phyloP scores from a whole-genome alignment of 805 yeast species.

The Isabelozyma heimii region DNA sequence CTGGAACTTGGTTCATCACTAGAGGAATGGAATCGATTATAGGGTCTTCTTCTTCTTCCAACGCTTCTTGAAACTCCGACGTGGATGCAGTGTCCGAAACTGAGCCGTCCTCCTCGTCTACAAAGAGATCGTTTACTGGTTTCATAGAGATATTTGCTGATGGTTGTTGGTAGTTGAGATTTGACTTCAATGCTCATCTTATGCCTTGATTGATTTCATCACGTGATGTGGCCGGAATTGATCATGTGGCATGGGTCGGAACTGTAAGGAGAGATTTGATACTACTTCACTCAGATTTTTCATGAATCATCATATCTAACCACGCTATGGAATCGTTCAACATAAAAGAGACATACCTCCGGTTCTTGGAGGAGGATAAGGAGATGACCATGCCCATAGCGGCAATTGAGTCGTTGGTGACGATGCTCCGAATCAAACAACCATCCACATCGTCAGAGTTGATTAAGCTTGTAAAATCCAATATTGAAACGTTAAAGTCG shows the following conservation, averaged over 20 bases:
- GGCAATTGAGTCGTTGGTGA: conserved; percentile 91
- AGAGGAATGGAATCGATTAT: conserved; percentile 39
- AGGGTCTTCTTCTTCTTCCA: conserved; percentile 30
- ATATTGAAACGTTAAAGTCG: conserved; percentile 69
- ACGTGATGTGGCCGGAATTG: too few species aligned
- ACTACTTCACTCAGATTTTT: not conserved
- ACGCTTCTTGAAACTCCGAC: conserved; percentile 8
- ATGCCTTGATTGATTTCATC: too few species aligned
- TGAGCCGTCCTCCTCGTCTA: conserved; percentile 21
- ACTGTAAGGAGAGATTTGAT: too few species aligned
- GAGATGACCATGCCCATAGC: conserved; percentile 99
- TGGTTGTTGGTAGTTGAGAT: not conserved
- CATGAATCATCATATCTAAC: not conserved
- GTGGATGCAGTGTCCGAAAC: conserved; percentile 9
- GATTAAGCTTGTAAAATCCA: conserved; percentile 74
- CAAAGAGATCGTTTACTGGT: conserved; percentile 12
- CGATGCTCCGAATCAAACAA: conserved; percentile 74
- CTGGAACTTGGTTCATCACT: conserved; percentile 19
- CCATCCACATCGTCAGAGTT: conserved; percentile 94
- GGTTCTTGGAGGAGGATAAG: conserved; percentile 82
- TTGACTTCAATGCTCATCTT: too few species aligned
- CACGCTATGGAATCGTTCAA: conserved; percentile 48
- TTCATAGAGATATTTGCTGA: not conserved
- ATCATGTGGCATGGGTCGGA: too few species aligned
- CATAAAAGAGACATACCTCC: conserved; percentile 75